Percentiles rank a stretch among this genome's conserved stretches.
phyloP scores from a whole-genome alignment of 78 protist species.

The Speleostelium caveatum region DNA sequence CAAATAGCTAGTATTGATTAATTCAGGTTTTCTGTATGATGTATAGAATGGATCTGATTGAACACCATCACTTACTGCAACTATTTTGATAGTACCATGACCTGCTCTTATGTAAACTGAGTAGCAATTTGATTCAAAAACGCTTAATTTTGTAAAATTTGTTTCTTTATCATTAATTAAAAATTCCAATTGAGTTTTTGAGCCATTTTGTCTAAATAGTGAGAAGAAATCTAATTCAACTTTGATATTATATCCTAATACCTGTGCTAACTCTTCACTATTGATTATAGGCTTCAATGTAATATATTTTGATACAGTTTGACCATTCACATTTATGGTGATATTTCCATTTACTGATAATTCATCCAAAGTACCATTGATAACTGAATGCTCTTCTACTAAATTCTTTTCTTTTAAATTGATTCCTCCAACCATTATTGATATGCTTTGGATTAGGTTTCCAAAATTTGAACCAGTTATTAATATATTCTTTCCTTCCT shows the following conservation, averaged over 20 bases:
- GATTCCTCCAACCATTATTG: neutral
- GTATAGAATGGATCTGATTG: neutral
- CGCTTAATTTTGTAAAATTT: neutral
- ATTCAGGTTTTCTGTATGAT: neutral
- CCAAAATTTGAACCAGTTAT: slow-evolving; percentile 9
- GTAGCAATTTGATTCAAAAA: neutral
- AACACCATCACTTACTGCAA: neutral
- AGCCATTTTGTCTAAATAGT: neutral
- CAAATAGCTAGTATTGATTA: too few species aligned
- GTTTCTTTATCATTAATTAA: neutral
- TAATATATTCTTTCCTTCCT: neutral
- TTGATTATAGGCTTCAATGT: neutral
- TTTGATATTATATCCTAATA: neutral
- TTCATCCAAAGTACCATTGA: neutral
- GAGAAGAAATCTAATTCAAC: too few species aligned
- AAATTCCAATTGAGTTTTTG: neutral
- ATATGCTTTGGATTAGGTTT: neutral
- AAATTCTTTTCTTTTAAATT: too few species aligned
- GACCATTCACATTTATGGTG: too few species aligned
- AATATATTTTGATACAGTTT: too few species aligned
- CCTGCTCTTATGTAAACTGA: neutral
- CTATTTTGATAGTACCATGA: neutral
- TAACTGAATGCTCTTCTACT: too few species aligned
- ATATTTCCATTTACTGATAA: too few species aligned
- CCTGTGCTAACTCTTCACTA: neutral